Conservation (phyloP, 768 basidiomycete genomes). For the Candolleomyces efflorescens region DNA sequence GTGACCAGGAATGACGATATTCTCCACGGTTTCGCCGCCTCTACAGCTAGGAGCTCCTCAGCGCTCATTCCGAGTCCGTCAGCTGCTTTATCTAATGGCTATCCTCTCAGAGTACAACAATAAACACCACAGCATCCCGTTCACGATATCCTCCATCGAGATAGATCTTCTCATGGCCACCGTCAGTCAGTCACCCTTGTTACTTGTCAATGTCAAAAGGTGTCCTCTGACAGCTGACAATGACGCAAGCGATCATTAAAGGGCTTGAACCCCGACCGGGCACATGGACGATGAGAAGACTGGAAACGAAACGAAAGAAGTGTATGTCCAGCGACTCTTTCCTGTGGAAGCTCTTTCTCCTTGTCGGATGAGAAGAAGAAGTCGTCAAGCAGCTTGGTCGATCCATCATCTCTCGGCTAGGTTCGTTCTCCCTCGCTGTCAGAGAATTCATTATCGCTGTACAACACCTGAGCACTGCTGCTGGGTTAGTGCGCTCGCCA, state of each 20-base stretch:
- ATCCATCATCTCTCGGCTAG: too few species aligned
- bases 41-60: not conserved
- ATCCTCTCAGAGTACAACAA: too few species aligned
- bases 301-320: too few species aligned
- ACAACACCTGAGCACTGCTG: too few species aligned
- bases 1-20: not conserved
- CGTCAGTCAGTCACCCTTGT: too few species aligned
- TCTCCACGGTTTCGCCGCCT: not conserved
- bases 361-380: too few species aligned
- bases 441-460: not conserved
- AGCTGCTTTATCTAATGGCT: too few species aligned
- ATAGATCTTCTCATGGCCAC: not conserved
- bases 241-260: not conserved
- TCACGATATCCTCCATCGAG: not conserved
- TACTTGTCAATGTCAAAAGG: not conserved
- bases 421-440: not conserved
- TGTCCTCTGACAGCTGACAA: not conserved
- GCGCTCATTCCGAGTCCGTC: not conserved
- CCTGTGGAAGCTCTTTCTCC: too few species aligned
- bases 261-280: not conserved
- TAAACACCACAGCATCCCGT: too few species aligned
- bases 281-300: not conserved
- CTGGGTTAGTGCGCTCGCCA: not conserved
- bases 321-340: too few species aligned
- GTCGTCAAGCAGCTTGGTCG: too few species aligned